Evolutionary conservation across 441 rosid species (phyloP), one percentile per base, ranked within the genome.

Genomic region (Croton laevigatus): DNA sequence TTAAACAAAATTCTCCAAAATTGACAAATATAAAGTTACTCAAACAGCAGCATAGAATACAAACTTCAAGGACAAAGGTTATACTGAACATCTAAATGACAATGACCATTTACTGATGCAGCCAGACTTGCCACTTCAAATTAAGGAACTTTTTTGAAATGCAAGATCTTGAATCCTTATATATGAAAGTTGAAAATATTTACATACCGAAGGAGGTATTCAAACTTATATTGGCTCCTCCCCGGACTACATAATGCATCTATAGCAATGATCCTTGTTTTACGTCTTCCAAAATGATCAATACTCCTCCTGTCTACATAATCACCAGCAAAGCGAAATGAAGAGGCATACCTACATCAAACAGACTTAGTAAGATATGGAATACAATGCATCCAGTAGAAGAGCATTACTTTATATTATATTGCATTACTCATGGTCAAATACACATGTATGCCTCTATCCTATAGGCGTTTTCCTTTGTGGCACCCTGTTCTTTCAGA

Each of bases 281-380:
- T 86, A 57, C 79, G 91, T 75, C 98, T 88, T 77, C 85, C 80
- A 72, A 83, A 84, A 74, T 66, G 9, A 77, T 94, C 96, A 58
- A 76, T 55, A 52, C 70, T 73, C 76, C 73, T 91, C 70, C 81
- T 75, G 82, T 94, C 99, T 59, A 83, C 75, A 76, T 83, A 81
- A 73, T 91, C 87, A 75, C 97, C 94, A 72, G 91, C 71, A 86
- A 86, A 94, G 66, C 93, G 88, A 76, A 94, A 94, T 38, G 99
- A 85, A 62, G 94, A 88, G 76, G 97, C 97, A 84, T 94, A 94
- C 80, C 98, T 94, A 75, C 81, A 79, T 63, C 68, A 72, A 9
- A 60, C 32, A 63, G 60, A 57, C 40, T n/a, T 62, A 32, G 66
- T 74, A 73, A 77, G 42, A 68, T 72, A 80, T 53, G 70, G 71